Evolutionary conservation across 768 basidiomycete genomes (phyloP), one percentile per base, ranked within the genome.

Genomic region (Tephrocybe sp.): DNA sequence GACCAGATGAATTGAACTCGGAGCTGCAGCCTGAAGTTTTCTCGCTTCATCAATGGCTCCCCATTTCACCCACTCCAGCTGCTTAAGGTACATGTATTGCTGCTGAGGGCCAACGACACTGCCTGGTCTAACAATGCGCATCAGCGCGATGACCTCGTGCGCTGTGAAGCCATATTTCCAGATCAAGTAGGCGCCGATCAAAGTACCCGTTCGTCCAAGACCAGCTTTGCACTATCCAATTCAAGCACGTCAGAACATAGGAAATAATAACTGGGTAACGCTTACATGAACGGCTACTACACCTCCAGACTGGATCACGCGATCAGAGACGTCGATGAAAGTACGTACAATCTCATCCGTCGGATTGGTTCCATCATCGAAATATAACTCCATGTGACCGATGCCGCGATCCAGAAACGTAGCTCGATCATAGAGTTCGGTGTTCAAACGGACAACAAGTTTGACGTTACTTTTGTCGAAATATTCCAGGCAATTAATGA

Each of bases 91-190:
- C 81, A 97, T 85, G 65, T 91, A 97, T 66, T 97, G 93, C 64
- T 93, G 92, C 58, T 93, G 91, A 16, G 91, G 91, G 11, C 92
- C 92, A 45, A 95, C 92, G 39, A 94, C 92, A 51, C 87, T 88
- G 5, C 94, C 96, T 2, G 97, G 97, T 39, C 97, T 85, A 49
- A 97, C 85, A 59, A 99, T 92, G 16, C 97, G 87, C 97, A 98
- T 98, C 69, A 95, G 98, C 0, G 89, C 97, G 50, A 98, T 98
- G 5, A 89, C 97, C 70, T 98, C 92, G 45, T 85, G 82, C 1
- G 96, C 96, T 14, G 94, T 92, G 66, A 99, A 99, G 17, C 91
- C 92, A 61, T 98, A 96, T 69, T 98, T 98, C 90, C 97, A 99
- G 54, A 97, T 91, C 49, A 99, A 79, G 75, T 98, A 98, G 8